phyloP scores from a whole-genome alignment of 2,329 filamentous ascomycete species.

The Paraphoma chrysanthemicola region DNA sequence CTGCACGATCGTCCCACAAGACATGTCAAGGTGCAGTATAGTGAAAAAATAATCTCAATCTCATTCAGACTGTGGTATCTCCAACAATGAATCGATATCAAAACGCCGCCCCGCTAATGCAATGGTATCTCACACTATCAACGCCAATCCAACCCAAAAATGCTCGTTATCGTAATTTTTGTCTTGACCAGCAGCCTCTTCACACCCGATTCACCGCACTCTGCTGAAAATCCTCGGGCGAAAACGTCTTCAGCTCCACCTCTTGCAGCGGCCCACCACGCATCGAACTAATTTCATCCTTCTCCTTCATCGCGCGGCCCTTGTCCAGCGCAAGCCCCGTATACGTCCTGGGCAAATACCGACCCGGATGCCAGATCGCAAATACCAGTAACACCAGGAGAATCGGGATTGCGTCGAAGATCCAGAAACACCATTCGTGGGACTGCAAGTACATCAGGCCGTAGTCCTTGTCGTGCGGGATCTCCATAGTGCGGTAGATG shows the following conservation, averaged over 20 bases:
- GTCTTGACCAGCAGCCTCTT: neutral
- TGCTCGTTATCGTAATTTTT: neutral
- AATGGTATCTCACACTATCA: conserved; percentile 19
- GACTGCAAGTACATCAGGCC: conserved; percentile 59
- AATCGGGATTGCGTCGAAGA: conserved; percentile 60
- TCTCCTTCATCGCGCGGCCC: conserved; percentile 37
- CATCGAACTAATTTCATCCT: conserved; percentile 37
- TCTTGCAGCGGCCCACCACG: conserved; percentile 10
- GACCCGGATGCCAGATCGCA: conserved; percentile 57
- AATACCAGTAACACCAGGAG: conserved; percentile 57
- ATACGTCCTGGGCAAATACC: conserved; percentile 41
- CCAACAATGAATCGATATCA: conserved; percentile 1
- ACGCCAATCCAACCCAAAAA: conserved; percentile 2
- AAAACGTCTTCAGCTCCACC: conserved; percentile 24
- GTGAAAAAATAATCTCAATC: neutral
- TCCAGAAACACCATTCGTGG: conserved; percentile 62
- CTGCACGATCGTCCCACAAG: too few species aligned
- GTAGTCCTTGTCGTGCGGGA: conserved; percentile 53
- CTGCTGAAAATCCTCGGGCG: conserved; percentile 31
- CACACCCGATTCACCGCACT: conserved; percentile 9
- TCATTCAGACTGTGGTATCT: conserved; percentile 11
- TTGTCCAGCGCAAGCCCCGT: conserved; percentile 40
- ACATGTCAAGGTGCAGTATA: neutral
- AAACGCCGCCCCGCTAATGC: conserved; percentile 22
- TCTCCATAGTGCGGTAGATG: conserved; percentile 63